These are phyloP conservation scores for Afroboletus lepidellus DNA, from an alignment of 1,284 basidiomycete genomes.

Conservation along the genomic window DNA sequence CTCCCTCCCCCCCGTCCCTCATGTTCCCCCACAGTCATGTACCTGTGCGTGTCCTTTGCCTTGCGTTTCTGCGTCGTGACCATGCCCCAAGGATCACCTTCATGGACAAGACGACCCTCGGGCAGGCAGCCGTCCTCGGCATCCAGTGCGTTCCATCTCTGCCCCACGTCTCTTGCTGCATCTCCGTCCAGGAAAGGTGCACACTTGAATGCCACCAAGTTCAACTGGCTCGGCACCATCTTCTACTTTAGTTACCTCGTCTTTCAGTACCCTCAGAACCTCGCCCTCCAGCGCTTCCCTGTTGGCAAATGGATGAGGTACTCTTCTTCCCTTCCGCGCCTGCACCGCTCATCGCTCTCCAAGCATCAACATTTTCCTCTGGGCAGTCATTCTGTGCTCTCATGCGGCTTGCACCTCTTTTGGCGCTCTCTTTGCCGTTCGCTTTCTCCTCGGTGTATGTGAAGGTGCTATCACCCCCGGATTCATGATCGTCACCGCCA, in stretches of 20 bases:
- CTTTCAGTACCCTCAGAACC: slow-evolving; percentile 71
- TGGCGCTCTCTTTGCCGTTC: slow-evolving; percentile 47
- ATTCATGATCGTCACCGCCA: slow-evolving; percentile 68
- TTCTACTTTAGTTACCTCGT: slow-evolving; percentile 67
- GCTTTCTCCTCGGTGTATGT: slow-evolving; percentile 55
- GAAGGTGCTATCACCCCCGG: slow-evolving; percentile 79
- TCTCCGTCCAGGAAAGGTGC: slow-evolving; percentile 35
- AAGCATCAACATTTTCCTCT: slow-evolving; percentile 53
- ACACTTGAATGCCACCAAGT: slow-evolving; percentile 47
- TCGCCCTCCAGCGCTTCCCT: slow-evolving; percentile 74
- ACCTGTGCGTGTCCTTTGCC: slow-evolving; percentile 42
- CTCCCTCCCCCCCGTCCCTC: not conserved
- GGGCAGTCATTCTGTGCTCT: slow-evolving; percentile 47
- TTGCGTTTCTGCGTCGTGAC: slow-evolving; percentile 28
- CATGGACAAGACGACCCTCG: slow-evolving; percentile 75
- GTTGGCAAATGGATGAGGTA: slow-evolving; percentile 72
- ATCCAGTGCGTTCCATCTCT: slow-evolving; percentile 46
- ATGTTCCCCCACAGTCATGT: slow-evolving; percentile 42
- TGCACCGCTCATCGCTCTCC: not conserved
- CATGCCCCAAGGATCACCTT: slow-evolving; percentile 47
- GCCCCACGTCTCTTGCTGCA: slow-evolving; percentile 22
- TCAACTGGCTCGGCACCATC: slow-evolving; percentile 72
- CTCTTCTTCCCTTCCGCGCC: slow-evolving; percentile 6
- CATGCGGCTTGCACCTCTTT: slow-evolving; percentile 59
- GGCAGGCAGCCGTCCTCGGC: slow-evolving; percentile 69